A percentile compares a stretch with the other conserved stretches of the same genome.
Conservation (phyloP, 345 rosid genomes). For the Nephelium lappaceum region DNA sequence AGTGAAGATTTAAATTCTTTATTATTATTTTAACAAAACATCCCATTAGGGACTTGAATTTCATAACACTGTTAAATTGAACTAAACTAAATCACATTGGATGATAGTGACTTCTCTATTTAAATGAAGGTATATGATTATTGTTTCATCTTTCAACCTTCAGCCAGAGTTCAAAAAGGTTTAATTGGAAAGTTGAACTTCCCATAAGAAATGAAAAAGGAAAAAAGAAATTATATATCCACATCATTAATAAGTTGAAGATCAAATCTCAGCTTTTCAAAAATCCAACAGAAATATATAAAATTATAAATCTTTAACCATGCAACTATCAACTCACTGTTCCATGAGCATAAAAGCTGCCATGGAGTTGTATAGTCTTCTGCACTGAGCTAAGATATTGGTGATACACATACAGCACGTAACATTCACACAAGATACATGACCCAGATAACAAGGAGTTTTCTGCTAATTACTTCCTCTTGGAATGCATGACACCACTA, state of each 20-base stretch:
- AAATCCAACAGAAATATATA: neutral
- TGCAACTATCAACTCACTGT: neutral
- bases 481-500: slow-evolving; percentile 1
- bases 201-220: no score
- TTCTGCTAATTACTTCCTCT: slow-evolving; percentile 20
- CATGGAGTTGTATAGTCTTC: neutral
- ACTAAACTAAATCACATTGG: no score
- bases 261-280: neutral
- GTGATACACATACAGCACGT: neutral
- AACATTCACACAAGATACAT: slow-evolving; percentile 15
- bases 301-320: neutral
- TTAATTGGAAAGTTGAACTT: no score
- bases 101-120: no score
- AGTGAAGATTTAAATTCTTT: no score
- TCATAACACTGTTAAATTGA: no score
- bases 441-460: slow-evolving; percentile 13
- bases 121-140: no score
- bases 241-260: neutral
- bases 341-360: slow-evolving; percentile 5
- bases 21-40: no score
- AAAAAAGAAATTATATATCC: neutral
- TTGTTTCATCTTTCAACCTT: no score
- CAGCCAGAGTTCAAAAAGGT: no score
- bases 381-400: slow-evolving; percentile 24
- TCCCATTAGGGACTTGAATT: no score